Evolutionary conservation across 1,284 basidiomycete genomes (phyloP), one percentile per base, ranked within the genome.

Genomic region (Heterobasidion irregulare): DNA sequence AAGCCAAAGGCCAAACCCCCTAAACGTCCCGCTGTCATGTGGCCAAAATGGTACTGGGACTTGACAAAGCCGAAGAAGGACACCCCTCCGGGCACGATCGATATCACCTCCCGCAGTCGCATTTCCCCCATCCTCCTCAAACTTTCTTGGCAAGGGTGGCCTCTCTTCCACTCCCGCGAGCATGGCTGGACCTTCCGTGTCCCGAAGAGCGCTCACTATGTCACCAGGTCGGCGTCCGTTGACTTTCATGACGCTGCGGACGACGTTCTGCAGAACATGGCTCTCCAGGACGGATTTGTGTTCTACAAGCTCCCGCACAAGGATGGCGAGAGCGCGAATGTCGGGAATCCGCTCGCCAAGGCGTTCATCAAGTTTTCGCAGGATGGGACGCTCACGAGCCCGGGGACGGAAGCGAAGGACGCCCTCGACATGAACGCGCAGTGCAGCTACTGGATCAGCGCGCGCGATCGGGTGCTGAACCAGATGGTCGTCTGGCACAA

Each of bases 41-140:
- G 85, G 85, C 96, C 95, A 0, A 92, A 94, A 66, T 99, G 97
- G 96, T 99, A 94, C 68, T 96, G 91, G 92, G 94, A 98, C 44
- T 80, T 94, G 2, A 73, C 85, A 4, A 84, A 76, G 62, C 86
- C 87, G 2, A 84, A 79, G 70, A 87, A 86, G 63, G 82, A 73
- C 57, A 63, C 73, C 51, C 72, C 79, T 1, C 82, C 84, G 0
- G 86, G 86, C 6, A 78, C 84, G 2, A 77, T 98, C 34, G 93
- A 97, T 64, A 74, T 99, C 55, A 95, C 95, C 2, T 84, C 91
- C 47, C 86, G 94, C 48, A 93, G 85, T 60, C 83, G 89, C 13
- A 76, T 94, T 36, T 83, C 95, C 0, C 94, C 95, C 0, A 74
- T 98, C 3, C 81, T 99, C 1, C 79, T 99, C 6, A 84, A 84